Percentiles rank a stretch among this genome's conserved stretches.
Conservation (phyloP, 495 filamentous ascomycete species). For the Poronia punctata region DNA sequence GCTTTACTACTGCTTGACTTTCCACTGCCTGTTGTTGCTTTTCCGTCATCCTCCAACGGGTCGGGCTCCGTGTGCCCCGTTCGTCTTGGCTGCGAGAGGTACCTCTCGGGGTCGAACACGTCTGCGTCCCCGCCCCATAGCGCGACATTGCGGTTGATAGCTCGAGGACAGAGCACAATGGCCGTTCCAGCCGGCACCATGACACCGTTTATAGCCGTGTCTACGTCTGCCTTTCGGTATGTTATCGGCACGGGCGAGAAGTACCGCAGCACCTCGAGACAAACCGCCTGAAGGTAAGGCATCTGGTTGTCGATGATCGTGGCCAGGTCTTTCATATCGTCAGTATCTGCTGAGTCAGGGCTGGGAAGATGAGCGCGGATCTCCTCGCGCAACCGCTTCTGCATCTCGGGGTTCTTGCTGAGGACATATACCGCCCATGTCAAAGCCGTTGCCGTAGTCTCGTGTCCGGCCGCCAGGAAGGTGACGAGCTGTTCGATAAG, state of each 20-base stretch:
- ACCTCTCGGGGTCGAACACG: conserved; percentile 36
- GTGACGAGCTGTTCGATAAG: conserved; percentile 78
- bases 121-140: conserved; percentile 38
- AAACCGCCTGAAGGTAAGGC: conserved; percentile 29
- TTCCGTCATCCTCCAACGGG: conserved; percentile 8
- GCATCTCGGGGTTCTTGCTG: conserved; percentile 29
- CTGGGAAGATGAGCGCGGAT: conserved; percentile 49
- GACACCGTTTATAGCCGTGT: conserved; percentile 49
- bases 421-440: conserved; percentile 34
- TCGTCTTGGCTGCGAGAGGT: conserved; percentile 16
- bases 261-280: conserved; percentile 29
- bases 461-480: conserved; percentile 73
- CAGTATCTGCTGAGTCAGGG: conserved; percentile 6
- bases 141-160: conserved; percentile 38
- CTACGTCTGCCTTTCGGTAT: conserved; percentile 37
- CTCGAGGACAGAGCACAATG: conserved; percentile 41
- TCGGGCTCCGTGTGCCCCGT: conserved; percentile 13
- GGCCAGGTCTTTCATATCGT: background rate
- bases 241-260: conserved; percentile 31
- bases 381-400: conserved; percentile 30
- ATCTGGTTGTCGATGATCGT: conserved; percentile 13
- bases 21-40: too few relatives aligned
- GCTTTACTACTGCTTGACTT: conserved; percentile 11
- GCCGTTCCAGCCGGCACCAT: conserved; percentile 43
- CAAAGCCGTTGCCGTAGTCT: conserved; percentile 40